Evolutionary conservation across 495 filamentous ascomycete genomes (phyloP), one percentile per base, ranked within the genome.

Genomic region (Penicillium cinerascens): DNA sequence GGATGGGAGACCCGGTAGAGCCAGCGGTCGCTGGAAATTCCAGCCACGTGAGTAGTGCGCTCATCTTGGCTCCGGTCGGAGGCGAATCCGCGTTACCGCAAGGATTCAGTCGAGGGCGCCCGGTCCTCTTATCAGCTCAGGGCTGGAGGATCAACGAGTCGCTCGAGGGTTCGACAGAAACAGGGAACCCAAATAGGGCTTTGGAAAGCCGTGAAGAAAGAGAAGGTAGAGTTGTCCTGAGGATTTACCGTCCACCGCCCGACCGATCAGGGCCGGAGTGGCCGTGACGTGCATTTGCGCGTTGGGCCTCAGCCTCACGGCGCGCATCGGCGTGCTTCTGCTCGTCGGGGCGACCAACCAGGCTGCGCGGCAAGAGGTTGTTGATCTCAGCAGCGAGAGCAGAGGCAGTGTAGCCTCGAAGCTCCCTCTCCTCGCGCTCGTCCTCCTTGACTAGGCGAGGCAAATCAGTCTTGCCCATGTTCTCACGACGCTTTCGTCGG

Each of bases 391-490:
- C 70, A 0, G 89, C 84, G 42, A 96, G 84, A 2, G 86, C 84
- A 26, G 80, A 77, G 21, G 88, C 82, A 40, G 90, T 86, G 65
- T 87, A 91, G 44, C 75, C 73, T 47, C 88, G 81, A 15, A 98
- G 79, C 62, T 98, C 95, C 33, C 77, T 79, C 64, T 95, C 88
- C 64, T 99, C 93, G 11, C 82, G 80, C 59, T 85, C 81, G 62
- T 97, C 93, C 66, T 97, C 93, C 67, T 91, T 93, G 61, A 92
- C 81, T 25, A 97, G 75, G 42, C 85, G 83, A 65, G 87, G 87
- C 49, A 85, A 82, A 37, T 92, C 83, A 13, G 95, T 82, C 65
- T 95, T 95, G 44, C 76, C 74, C 72, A 92, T 76, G 58, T 89
- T 87, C 51, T 83, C 80, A 4, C 93, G 85, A 51, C 92, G 86